Percentiles rank a stretch among this genome's conserved stretches.
phyloP scores from a whole-genome alignment of 148 eudicot genomes.

The Rhododendron williamsianum region DNA sequence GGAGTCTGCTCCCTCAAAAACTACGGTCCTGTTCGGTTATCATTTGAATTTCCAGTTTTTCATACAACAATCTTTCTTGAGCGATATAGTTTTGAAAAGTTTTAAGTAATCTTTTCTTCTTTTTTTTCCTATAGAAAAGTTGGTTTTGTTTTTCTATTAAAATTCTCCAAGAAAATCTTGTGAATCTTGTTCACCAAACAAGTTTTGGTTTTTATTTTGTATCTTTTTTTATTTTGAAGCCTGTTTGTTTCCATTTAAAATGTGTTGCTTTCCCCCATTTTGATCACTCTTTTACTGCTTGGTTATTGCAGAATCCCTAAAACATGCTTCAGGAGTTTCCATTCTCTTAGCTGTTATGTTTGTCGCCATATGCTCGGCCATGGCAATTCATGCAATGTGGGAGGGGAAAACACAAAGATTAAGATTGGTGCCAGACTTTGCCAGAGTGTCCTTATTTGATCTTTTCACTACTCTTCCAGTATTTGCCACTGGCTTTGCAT shows the following conservation, averaged over 20 bases:
- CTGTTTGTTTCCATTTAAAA: not conserved
- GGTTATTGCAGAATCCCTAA: slow-evolving; percentile 62
- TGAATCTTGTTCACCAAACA: not conserved
- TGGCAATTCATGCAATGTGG: slow-evolving; percentile 71
- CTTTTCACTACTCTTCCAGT: slow-evolving; percentile 84
- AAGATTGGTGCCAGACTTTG: slow-evolving; percentile 66
- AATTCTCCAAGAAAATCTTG: not conserved
- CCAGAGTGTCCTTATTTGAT: slow-evolving; percentile 42
- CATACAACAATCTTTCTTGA: not conserved
- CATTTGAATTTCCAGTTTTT: not conserved
- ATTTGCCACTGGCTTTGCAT: slow-evolving; percentile 78
- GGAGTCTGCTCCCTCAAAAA: not conserved
- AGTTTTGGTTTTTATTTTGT: not conserved
- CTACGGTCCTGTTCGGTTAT: not conserved
- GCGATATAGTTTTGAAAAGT: not conserved
- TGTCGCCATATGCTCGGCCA: slow-evolving; percentile 56
- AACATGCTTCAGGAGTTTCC: slow-evolving; percentile 80
- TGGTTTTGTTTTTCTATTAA: not conserved
- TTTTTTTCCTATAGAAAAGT: not conserved
- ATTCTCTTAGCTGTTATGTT: slow-evolving; percentile 77
- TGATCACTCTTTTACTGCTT: slow-evolving; percentile 15
- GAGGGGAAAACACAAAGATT: slow-evolving; percentile 58
- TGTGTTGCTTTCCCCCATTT: not conserved
- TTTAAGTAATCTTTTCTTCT: not conserved
- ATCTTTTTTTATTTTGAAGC: not conserved